A percentile compares a stretch with the other conserved stretches of the same genome.
These are phyloP conservation scores for Abrus precatorius DNA, from an alignment of 306 rosid species.

Conservation along the genomic window DNA sequence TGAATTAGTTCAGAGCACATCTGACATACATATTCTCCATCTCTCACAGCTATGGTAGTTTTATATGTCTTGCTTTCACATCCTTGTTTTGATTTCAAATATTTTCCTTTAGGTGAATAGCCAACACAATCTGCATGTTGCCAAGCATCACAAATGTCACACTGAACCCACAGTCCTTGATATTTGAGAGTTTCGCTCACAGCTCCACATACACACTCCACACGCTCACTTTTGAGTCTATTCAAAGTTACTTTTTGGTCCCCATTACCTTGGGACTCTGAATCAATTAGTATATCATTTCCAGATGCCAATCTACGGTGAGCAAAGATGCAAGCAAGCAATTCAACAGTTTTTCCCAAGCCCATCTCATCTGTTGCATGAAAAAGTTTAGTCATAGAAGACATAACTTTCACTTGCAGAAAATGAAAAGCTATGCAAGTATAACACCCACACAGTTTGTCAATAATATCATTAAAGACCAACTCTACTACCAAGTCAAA, in stretches of 20 bases:
- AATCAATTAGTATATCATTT: conserved; percentile 53
- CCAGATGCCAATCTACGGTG: conserved; percentile 71
- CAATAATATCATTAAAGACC: conserved; percentile 21
- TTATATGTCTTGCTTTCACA: conserved; percentile 61
- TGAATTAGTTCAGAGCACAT: conserved; percentile 84
- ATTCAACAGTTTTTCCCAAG: conserved; percentile 93
- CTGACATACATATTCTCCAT: conserved; percentile 79
- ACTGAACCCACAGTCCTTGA: conserved; percentile 96
- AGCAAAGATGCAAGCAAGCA: conserved; percentile 88
- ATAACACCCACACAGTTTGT: conserved; percentile 26
- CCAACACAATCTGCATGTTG: conserved; percentile 98
- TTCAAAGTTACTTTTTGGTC: conserved; percentile 58
- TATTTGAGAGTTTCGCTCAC: conserved; percentile 80
- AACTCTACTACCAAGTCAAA: conserved; percentile 10
- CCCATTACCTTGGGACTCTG: conserved; percentile 46
- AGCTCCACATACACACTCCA: conserved; percentile 91
- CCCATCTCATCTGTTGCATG: conserved; percentile 90
- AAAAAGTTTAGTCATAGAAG: conserved; percentile 45
- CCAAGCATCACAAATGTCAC: conserved; percentile 98
- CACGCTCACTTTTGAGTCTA: conserved; percentile 85
- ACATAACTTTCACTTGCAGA: conserved; percentile 28
- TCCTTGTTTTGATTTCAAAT: conserved; percentile 62
- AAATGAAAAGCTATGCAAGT: conserved; percentile 18
- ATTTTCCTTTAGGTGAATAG: conserved; percentile 76
- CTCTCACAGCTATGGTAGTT: conserved; percentile 66